Evolutionary conservation across 129 eudicot genomes (phyloP).

Genomic region (Helichrysum umbraculigerum): DNA sequence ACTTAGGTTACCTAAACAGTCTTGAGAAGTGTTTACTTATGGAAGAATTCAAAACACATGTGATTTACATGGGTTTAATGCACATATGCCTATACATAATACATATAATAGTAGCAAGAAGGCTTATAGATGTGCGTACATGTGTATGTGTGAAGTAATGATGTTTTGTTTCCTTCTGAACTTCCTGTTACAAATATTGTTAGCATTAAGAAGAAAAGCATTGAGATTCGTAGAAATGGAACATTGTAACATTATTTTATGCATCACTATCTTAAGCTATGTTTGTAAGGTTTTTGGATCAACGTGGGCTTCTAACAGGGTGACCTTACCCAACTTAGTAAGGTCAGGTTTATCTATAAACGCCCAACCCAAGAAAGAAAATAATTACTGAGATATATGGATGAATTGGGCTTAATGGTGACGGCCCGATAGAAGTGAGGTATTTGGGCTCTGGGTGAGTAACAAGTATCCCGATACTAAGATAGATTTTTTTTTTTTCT

Average conservation of each 20-base stretch:
- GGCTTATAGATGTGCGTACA: neutral
- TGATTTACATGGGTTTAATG: conserved; percentile 34
- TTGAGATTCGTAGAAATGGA: too few relatives aligned
- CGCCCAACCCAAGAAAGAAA: too few relatives aligned
- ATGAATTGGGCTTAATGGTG: neutral
- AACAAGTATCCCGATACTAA: neutral
- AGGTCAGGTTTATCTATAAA: too few relatives aligned
- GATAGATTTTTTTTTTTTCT: neutral
- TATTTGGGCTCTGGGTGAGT: neutral
- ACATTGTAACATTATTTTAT: too few relatives aligned
- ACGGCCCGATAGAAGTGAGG: neutral
- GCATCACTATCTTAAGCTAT: too few relatives aligned
- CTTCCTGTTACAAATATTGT: too few relatives aligned
- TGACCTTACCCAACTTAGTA: too few relatives aligned
- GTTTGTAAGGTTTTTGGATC: too few relatives aligned
- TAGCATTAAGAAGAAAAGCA: too few relatives aligned
- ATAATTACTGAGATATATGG: neutral
- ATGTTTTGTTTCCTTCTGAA: too few relatives aligned
- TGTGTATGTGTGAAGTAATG: neutral
- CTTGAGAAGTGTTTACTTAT: conserved; percentile 26
- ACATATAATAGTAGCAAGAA: neutral
- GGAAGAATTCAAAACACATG: conserved; percentile 41
- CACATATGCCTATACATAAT: neutral
- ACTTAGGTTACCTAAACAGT: conserved; percentile 28
- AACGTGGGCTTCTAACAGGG: too few relatives aligned